Percentiles rank a stretch among this genome's conserved stretches.
Conservation (phyloP, 208 protist genomes). For the Acanthamoeba sp. region DNA sequence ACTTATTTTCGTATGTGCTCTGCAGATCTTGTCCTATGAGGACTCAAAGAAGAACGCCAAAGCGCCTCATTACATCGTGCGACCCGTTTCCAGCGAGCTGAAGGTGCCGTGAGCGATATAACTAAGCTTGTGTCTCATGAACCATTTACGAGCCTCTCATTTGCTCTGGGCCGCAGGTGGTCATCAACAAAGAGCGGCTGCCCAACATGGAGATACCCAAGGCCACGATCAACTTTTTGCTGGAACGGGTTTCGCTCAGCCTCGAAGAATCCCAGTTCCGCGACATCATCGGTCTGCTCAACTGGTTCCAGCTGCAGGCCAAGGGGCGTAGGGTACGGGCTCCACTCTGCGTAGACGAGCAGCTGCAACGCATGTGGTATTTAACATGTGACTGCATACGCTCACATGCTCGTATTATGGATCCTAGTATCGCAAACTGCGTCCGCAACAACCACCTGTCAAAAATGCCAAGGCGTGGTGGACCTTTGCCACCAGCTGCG, state of each 20-base stretch:
- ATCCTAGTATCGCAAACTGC: constrained; percentile 48
- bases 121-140: background rate
- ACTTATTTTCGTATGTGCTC: background rate
- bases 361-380: too few species aligned
- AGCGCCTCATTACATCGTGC: constrained; percentile 77
- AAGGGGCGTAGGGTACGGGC: constrained; percentile 71
- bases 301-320: constrained; percentile 74
- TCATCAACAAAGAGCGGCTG: constrained; percentile 48
- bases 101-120: constrained; percentile 37
- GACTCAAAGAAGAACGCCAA: constrained; percentile 6
- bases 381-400: too few species aligned
- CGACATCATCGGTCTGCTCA: constrained; percentile 78
- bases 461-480: constrained; percentile 59
- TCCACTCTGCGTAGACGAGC: too few species aligned
- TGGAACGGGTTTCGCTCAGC: constrained; percentile 77
- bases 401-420: background rate
- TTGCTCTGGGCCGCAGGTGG: background rate
- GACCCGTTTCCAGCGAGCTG: constrained; percentile 77
- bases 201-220: constrained; percentile 64
- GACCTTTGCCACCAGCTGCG: constrained; percentile 54
- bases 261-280: constrained; percentile 78
- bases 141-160: background rate
- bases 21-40: constrained; percentile 6
- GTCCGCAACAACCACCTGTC: background rate
- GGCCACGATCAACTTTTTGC: constrained; percentile 75